A percentile compares a stretch with the other conserved stretches of the same genome.
phyloP scores from a whole-genome alignment of 148 eudicot species.

The Rhododendron ovatum region DNA sequence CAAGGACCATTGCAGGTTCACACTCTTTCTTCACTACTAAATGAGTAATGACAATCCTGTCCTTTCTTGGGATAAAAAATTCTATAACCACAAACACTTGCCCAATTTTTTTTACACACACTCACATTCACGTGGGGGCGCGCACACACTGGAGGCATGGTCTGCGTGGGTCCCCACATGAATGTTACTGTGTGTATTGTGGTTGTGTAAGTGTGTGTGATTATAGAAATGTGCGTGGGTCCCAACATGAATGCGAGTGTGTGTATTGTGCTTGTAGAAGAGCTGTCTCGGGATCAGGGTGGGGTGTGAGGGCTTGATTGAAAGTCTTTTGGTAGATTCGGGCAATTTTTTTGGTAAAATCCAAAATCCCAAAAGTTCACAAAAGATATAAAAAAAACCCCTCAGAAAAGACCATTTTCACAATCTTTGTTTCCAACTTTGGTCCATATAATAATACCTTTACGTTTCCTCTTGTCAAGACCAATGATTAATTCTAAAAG shows the following conservation, averaged over 20 bases:
- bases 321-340: too few relatives aligned
- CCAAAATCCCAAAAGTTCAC: too few relatives aligned
- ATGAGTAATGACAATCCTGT: background rate
- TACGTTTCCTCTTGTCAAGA: background rate
- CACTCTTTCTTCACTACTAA: background rate
- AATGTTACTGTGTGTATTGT: background rate
- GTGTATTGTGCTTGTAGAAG: background rate
- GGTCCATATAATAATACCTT: background rate
- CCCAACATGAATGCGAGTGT: background rate
- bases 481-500: background rate
- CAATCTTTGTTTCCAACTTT: background rate
- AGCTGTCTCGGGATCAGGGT: background rate
- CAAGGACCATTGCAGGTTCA: slow-evolving; percentile 92
- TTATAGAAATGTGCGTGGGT: background rate
- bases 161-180: background rate
- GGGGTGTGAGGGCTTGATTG: too few relatives aligned
- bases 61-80: background rate
- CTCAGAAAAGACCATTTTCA: background rate
- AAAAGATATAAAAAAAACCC: too few relatives aligned
- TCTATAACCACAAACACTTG: background rate
- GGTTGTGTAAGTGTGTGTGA: background rate
- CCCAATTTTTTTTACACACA: too few relatives aligned
- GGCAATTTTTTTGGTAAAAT: too few relatives aligned
- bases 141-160: too few relatives aligned
- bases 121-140: too few relatives aligned